Evolutionary conservation across 148 eudicot species (phyloP), one percentile per base, ranked within the genome.

Genomic region (Rheum nobile): DNA sequence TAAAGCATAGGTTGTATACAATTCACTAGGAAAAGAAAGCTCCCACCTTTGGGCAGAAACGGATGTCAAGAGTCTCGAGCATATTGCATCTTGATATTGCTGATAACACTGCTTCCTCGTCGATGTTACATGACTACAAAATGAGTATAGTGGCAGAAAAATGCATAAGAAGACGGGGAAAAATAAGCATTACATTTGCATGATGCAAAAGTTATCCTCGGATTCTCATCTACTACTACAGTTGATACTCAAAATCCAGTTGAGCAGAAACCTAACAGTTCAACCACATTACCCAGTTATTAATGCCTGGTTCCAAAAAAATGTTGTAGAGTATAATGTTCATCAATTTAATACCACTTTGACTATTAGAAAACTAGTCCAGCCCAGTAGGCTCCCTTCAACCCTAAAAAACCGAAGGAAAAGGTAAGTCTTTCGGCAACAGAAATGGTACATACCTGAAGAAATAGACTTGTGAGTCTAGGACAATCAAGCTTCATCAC

Each of bases 11-110:
- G 4, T 9, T 47, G 52, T 13, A 61, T 31, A 29, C 8, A 48
- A 31, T 37, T 37, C 39, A 37, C 39, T 14, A 28, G 42, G 11
- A 73, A 50, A 17, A 73, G 16, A 28, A 32, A 26, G 59, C 47
- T 65, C 80, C 74, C 39, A 91, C 97, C 89, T 88, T 91, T 5
- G 85, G 88, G 72, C 98, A 94, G 77, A 88, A 89, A 77, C 97
- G 96, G 75, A 94, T 86, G 80, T 94, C 97, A 10, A 94, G 96
- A 7, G 96, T 94, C 88, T 94, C 98, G 71, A 94, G 80, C 86
- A 87, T 77, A 78, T 26, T 78, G 70, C 97, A 94, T 32, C 75
- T 72, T 21, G 85, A 79, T 76, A 91, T 83, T 75, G 97, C 96
- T 34, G 86, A 83, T 83, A 91, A 91, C 75, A 89, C 85, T 16